Evolutionary conservation across 2,329 filamentous ascomycete species (phyloP).

Genomic region (Dothiorella sarmentorum): DNA sequence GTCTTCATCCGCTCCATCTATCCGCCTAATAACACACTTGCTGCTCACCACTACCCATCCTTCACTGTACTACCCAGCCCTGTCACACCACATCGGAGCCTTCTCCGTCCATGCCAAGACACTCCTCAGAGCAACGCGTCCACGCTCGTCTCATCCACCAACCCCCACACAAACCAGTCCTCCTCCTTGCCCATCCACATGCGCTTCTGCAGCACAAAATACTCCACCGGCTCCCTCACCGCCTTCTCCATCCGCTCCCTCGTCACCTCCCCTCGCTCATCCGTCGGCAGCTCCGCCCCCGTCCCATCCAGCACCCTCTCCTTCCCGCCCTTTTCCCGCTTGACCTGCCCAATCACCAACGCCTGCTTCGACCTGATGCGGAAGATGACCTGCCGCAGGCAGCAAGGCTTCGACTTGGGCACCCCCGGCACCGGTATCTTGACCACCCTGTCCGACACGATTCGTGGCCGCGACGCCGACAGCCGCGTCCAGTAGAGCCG

Average conservation of each 20-base stretch:
- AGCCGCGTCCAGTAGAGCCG: conserved; percentile 44
- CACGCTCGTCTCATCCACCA: conserved; percentile 49
- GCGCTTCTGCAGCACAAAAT: conserved; percentile 58
- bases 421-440: conserved; percentile 42
- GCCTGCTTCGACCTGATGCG: conserved; percentile 56
- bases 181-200: conserved; percentile 46
- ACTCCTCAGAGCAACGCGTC: too few relatives aligned
- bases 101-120: too few relatives aligned
- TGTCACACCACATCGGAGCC: too few relatives aligned
- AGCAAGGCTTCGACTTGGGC: conserved; percentile 27
- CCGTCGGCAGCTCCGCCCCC: conserved; percentile 5
- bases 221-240: conserved; percentile 56
- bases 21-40: too few relatives aligned
- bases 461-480: conserved; percentile 40
- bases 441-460: conserved; percentile 56
- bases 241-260: background rate
- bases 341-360: conserved; percentile 1
- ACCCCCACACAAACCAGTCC: conserved; percentile 66
- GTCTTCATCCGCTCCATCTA: too few relatives aligned
- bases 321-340: conserved; percentile 35
- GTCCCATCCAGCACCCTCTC: conserved; percentile 27
- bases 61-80: too few relatives aligned
- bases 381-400: conserved; percentile 59
- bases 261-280: conserved; percentile 17
- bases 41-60: too few relatives aligned